phyloP scores from a whole-genome alignment of 1,284 basidiomycete species.

The Cutaneotrichosporon curvatum region DNA sequence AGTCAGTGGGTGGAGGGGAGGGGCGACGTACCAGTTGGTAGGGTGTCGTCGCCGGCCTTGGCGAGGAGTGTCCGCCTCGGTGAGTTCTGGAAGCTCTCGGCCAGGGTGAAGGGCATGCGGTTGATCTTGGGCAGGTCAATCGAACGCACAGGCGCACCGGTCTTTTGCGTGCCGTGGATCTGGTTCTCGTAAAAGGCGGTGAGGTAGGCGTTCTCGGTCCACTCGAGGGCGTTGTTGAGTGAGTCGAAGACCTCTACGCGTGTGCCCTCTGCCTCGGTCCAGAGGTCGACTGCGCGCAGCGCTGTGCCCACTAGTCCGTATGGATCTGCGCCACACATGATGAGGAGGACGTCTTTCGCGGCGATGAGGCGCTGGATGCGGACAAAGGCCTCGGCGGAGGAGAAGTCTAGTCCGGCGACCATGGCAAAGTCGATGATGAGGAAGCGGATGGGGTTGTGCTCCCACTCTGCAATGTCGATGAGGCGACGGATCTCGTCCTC shows the following conservation, averaged over 20 bases:
- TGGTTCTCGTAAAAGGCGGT: conserved; percentile 46
- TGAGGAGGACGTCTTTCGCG: conserved; percentile 69
- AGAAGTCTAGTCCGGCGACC: conserved; percentile 88
- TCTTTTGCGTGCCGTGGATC: conserved; percentile 15
- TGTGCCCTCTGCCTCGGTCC: conserved; percentile 58
- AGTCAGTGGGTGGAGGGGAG: neutral
- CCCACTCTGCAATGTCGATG: conserved; percentile 68
- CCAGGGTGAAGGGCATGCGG: conserved; percentile 46
- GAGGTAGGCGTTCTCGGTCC: conserved; percentile 84
- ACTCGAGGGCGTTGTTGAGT: conserved; percentile 89
- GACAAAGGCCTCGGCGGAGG: conserved; percentile 89
- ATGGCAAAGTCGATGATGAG: conserved; percentile 76
- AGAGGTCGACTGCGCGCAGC: conserved; percentile 64
- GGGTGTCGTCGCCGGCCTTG: conserved; percentile 59
- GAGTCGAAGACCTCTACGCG: conserved; percentile 73
- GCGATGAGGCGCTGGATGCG: conserved; percentile 76
- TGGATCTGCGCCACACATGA: conserved; percentile 73
- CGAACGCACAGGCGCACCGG: conserved; percentile 13
- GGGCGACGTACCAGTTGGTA: conserved; percentile 17
- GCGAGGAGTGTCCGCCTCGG: conserved; percentile 68
- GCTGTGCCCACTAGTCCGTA: conserved; percentile 63
- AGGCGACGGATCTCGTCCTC: conserved; percentile 63
- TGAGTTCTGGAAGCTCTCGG: conserved; percentile 61
- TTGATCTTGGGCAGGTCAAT: conserved; percentile 39
- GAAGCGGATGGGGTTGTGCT: conserved; percentile 76